These are phyloP conservation scores for Cupressus sempervirens DNA, from an alignment of 75 land plant species.

Conservation along the genomic window DNA sequence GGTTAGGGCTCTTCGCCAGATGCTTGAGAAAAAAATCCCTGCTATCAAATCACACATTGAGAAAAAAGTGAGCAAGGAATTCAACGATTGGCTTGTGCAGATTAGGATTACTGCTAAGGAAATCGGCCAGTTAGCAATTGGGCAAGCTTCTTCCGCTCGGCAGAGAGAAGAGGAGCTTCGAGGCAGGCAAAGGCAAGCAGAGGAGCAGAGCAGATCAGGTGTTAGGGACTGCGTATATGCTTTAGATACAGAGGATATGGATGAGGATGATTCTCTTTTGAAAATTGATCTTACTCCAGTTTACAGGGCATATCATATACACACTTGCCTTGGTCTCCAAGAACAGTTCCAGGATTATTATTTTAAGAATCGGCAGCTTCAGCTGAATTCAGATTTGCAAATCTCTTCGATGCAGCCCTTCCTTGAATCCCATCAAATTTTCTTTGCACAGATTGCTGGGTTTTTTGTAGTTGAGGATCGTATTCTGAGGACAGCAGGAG, in stretches of 20 bases:
- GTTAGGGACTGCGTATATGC: conserved; percentile 55
- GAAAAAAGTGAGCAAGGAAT: conserved; percentile 69
- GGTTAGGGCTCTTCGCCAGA: conserved; percentile 41
- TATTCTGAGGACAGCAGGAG: conserved; percentile 79
- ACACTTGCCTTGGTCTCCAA: conserved; percentile 69
- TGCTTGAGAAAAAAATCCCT: conserved; percentile 72
- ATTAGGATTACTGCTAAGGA: conserved; percentile 73
- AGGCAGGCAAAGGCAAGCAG: conserved; percentile 68
- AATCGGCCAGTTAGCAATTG: conserved; percentile 86
- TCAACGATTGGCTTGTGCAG: conserved; percentile 92
- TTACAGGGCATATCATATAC: conserved; percentile 82
- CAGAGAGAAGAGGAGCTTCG: conserved; percentile 87
- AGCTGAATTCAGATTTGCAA: conserved; percentile 84
- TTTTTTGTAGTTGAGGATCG: conserved; percentile 93
- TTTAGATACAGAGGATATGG: conserved; percentile 66
- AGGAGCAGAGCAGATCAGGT: conserved; percentile 74
- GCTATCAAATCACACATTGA: conserved; percentile 66
- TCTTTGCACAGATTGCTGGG: conserved; percentile 87
- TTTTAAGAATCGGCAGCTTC: conserved; percentile 73
- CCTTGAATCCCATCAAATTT: conserved; percentile 80
- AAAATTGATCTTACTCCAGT: conserved; percentile 90
- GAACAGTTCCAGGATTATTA: conserved; percentile 86
- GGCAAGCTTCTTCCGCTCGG: conserved; percentile 77
- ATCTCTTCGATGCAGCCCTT: conserved; percentile 75
- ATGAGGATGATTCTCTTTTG: conserved; percentile 65